Base-by-base conservation (phyloP, 768 basidiomycete species). In the Dentipellis fragilis region DNA sequence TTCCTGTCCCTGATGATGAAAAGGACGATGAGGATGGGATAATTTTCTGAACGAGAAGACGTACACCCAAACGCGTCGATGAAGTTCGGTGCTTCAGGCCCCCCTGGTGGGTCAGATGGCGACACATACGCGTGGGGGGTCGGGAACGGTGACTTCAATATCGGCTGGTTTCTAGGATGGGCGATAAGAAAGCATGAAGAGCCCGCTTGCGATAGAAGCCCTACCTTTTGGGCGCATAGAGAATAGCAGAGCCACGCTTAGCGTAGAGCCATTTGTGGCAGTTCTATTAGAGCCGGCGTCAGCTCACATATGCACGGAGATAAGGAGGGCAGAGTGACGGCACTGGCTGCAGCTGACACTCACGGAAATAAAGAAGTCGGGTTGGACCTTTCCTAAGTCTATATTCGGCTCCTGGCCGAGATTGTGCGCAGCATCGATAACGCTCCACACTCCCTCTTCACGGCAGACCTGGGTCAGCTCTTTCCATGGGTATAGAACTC, bases 241-340 rank as follows among this genome's bases (percentile, higher is more conserved):
- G 71, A 16, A 85, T 72, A 0, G 87, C 82, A 47, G 76, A 81
- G 1, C 80, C 73, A 5, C 90, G 77, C 66, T 88, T 85, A 3
- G 80, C 75, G 61, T 76, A 83, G 1, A 92, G 70, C 90, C 92
- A 94, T 68, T 93, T 93, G 69, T 93, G 87, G 60, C 85, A 86
- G 62, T 91, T 91, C 81, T 88, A 58, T 23, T 29, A 39, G n/a
- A 14, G 19, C 40, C 6, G 49, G 48, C 46, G 54, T 54, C 40
- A 45, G 10, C 14, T 42, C 14, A 19, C 29, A 6, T 35, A 4
- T 10, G 21, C 23, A 10, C 17, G 19, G 22, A 49, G 4, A 34
- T 22, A 54, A 37, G 29, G 6, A 22, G 16, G 22, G 9, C 21
- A 46, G 17, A 19, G n/a, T 14, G 2, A 14, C 21, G n/a, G 16